Conservation (phyloP, 805 yeast genomes). For the Naumovozyma castellii region DNA sequence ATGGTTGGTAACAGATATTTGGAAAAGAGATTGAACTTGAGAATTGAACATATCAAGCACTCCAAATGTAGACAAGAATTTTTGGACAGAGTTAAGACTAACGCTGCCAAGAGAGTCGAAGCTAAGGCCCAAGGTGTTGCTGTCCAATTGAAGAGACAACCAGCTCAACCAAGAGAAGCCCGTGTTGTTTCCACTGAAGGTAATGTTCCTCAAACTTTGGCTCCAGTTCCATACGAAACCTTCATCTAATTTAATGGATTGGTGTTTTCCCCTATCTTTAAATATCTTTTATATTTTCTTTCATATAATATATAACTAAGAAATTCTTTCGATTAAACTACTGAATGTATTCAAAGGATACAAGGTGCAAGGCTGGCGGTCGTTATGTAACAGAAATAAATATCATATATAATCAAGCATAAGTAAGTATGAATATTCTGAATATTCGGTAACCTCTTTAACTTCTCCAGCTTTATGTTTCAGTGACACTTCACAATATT, state of each 20-base stretch:
- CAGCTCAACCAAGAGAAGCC: slow-evolving; percentile 91
- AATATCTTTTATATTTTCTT: neutral
- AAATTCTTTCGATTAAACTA: neutral
- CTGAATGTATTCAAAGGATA: too few species aligned
- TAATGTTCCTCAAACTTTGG: slow-evolving; percentile 87
- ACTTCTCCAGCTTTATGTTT: too few species aligned
- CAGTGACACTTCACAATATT: too few species aligned
- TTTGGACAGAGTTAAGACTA: slow-evolving; percentile 93
- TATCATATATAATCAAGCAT: too few species aligned
- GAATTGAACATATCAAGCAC: slow-evolving; percentile 98
- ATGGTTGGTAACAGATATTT: slow-evolving; percentile 96
- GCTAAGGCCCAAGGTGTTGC: slow-evolving; percentile 89
- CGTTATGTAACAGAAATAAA: neutral
- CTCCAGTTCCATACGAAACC: slow-evolving; percentile 98
- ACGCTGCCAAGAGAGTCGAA: slow-evolving; percentile 84
- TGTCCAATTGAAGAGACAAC: slow-evolving; percentile 91
- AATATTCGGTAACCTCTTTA: too few species aligned
- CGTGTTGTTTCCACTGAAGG: slow-evolving; percentile 70
- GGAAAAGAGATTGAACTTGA: slow-evolving; percentile 95
- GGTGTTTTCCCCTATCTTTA: neutral
- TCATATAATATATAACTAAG: neutral
- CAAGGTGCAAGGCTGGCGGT: too few species aligned
- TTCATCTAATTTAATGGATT: slow-evolving; percentile 57
- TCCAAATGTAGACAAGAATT: slow-evolving; percentile 98
- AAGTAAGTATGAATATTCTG: too few species aligned